Conservation (phyloP, 257 asterid species). For the Solanum raphanifolium region DNA sequence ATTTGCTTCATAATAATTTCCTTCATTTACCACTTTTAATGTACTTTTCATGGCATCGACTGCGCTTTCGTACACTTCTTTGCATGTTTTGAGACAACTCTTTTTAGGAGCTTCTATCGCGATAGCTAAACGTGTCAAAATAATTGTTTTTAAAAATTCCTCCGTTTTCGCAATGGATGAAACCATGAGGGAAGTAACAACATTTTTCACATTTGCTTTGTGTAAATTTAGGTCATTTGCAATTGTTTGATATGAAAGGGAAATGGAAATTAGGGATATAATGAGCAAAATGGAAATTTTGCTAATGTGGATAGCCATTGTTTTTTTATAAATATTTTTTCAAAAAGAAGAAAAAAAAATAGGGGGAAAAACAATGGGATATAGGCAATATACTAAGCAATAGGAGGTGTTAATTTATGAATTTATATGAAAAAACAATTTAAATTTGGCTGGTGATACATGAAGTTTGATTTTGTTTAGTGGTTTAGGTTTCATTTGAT, state of each 20-base stretch:
- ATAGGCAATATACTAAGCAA: not conserved
- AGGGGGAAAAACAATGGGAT: not conserved
- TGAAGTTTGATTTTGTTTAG: not conserved
- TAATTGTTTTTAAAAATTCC: slow-evolving; percentile 5
- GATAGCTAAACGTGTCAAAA: slow-evolving; percentile 2
- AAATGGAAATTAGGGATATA: not conserved
- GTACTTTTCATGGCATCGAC: slow-evolving; percentile 16
- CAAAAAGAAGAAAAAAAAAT: not conserved
- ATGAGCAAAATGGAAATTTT: not conserved
- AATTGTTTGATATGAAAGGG: not conserved
- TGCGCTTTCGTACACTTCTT: slow-evolving; percentile 19
- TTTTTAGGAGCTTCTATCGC: not conserved
- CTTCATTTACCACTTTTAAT: slow-evolving; percentile 10
- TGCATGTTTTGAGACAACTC: slow-evolving; percentile 11
- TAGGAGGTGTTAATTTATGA: not conserved
- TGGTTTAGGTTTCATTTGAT: not conserved
- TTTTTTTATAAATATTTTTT: not conserved
- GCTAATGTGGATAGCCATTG: not conserved
- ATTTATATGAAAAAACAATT: not conserved
- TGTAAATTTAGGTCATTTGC: not conserved
- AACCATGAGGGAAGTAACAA: slow-evolving; percentile 2
- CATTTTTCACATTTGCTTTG: not conserved
- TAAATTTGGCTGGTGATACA: not conserved
- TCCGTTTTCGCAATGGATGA: slow-evolving; percentile 14
- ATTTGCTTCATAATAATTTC: slow-evolving; percentile 23